Evolutionary conservation across 106 monocot species (phyloP).

Genomic region (Narthecium ossifragum): DNA sequence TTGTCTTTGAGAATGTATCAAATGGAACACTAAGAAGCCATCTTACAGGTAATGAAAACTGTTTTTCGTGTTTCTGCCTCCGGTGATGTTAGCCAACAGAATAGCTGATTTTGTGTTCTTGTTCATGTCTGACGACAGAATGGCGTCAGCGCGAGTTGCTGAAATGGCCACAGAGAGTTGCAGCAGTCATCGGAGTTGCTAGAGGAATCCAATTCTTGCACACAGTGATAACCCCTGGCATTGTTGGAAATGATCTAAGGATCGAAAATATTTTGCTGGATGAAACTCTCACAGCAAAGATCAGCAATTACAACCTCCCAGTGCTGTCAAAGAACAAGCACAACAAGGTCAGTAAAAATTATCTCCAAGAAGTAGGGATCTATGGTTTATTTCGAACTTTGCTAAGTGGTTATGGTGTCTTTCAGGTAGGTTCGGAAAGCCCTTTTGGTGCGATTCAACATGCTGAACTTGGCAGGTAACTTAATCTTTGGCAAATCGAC

Average conservation of each 20-base stretch:
- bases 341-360: constrained; percentile 36
- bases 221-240: constrained; percentile 56
- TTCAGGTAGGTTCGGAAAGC: constrained; percentile 52
- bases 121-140: constrained; percentile 27
- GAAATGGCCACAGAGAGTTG: constrained; percentile 85
- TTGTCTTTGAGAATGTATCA: constrained; percentile 54
- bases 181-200: constrained; percentile 72
- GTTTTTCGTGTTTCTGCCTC: neutral
- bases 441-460: constrained; percentile 41
- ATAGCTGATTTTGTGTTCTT: neutral
- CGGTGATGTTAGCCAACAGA: neutral
- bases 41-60: constrained; percentile 55
- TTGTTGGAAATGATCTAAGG: constrained; percentile 58
- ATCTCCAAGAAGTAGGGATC: neutral
- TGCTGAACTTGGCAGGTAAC: constrained; percentile 40
- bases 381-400: too few relatives aligned
- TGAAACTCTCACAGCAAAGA: constrained; percentile 79
- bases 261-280: constrained; percentile 79
- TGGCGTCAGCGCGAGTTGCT: constrained; percentile 86
- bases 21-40: constrained; percentile 87
- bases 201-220: constrained; percentile 92
- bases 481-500: too few relatives aligned
- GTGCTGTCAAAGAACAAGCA: constrained; percentile 41
- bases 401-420: too few relatives aligned
- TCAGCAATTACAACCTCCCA: constrained; percentile 82